Evolutionary conservation across 768 basidiomycete genomes (phyloP), one percentile per base, ranked within the genome.

Genomic region (Boletus sp.): DNA sequence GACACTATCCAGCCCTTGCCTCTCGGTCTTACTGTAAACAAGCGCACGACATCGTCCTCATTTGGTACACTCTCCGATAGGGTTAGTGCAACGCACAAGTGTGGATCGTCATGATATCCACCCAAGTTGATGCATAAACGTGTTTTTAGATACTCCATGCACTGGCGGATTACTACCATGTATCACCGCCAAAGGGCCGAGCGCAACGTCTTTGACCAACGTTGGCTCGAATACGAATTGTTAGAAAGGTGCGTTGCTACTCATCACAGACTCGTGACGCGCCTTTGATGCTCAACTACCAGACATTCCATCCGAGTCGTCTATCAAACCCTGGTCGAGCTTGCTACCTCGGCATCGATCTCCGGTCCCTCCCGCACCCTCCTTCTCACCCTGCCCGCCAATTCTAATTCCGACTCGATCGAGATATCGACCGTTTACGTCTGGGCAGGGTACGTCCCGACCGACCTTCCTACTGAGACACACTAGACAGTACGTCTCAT

Each of bases 131-230:
- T 27, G 8, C 19, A 5, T 3, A n/a, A n/a, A 9, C 27, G 13
- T 17, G 23, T n/a, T 15, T 34, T 11, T 52, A 95, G 93, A 62
- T 87, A 91, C 78, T 96, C 1, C 61, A 77, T 32, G 70, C 77
- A 10, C 72, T 83, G 21, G 92, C 91, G 6, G 70, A 75, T 11
- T 97, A 91, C 71, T 93, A 80, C 63, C 72, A 77, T 21, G 61
- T 75, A 15, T 87, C 83, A 5, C 76, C 86, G n/a, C n/a, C n/a
- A n/a, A n/a, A n/a, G n/a, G n/a, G n/a, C n/a, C n/a, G 96, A 98
- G 68, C 80, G 95, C 35, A 99, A 99, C 70, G 82, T 96, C 5
- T 98, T 98, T 67, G 96, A 98, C 69, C 96, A 99, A 69, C 79
- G 87, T 14, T 83, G 80, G 75, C 72, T 98, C 23, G 93, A 98